Evolutionary conservation across 208 protist species (phyloP).

Genomic region (Acanthamoeba polyphaga): DNA sequence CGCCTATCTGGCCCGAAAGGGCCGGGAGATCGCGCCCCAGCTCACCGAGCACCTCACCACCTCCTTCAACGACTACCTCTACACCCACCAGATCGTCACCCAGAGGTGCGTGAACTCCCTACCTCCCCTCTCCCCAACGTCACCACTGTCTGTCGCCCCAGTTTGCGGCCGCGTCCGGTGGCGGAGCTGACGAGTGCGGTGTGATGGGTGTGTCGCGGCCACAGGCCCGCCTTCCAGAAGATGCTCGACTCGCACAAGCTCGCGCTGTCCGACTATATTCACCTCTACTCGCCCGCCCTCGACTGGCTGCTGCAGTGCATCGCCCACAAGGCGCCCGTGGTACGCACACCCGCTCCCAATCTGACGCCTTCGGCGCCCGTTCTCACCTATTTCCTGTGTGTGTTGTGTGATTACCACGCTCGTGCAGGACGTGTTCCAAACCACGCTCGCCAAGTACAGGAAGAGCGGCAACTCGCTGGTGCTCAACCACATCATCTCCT

Average conservation of each 20-base stretch:
- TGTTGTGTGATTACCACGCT: neutral
- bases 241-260: constrained; percentile 75
- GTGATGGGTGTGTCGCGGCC: neutral
- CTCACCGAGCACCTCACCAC: constrained; percentile 81
- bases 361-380: neutral
- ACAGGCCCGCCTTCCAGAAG: constrained; percentile 57
- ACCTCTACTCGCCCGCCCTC: constrained; percentile 88
- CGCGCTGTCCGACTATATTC: constrained; percentile 85
- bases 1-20: constrained; percentile 89
- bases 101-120: neutral
- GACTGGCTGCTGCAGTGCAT: constrained; percentile 91
- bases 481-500: constrained; percentile 88
- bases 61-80: constrained; percentile 79
- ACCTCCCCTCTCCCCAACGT: neutral
- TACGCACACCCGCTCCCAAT: neutral
- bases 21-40: constrained; percentile 79
- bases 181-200: too few relatives aligned
- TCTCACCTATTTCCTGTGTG: neutral
- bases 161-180: neutral
- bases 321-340: constrained; percentile 60
- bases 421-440: constrained; percentile 13
- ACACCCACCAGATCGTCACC: neutral
- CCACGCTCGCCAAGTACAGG: constrained; percentile 74
- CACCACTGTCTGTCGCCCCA: neutral
- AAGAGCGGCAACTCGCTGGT: constrained; percentile 81